These are phyloP conservation scores for Aspergillus puulaauensis DNA, from an alignment of 2,329 filamentous ascomycete genomes.

Conservation along the genomic window DNA sequence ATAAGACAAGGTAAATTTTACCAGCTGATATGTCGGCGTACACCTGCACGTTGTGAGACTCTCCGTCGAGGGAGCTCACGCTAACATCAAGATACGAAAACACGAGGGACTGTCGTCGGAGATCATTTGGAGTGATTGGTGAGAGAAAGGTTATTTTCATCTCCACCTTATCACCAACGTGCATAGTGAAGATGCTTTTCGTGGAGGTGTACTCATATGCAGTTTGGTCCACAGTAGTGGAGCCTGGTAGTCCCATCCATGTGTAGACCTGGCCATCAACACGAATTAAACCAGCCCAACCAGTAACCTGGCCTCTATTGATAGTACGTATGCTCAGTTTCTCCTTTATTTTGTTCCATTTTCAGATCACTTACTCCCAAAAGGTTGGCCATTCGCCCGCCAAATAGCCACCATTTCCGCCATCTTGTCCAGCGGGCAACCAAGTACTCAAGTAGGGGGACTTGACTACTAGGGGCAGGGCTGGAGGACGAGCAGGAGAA, in stretches of 20 bases:
- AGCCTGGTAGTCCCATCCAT: constrained; percentile 64
- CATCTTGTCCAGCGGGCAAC: constrained; percentile 62
- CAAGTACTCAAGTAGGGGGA: constrained; percentile 74
- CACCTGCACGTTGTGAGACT: constrained; percentile 63
- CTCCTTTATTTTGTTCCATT: neutral
- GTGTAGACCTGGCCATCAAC: constrained; percentile 65
- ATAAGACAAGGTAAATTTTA: constrained; percentile 35
- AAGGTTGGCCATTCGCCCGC: constrained; percentile 69
- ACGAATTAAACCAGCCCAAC: constrained; percentile 68
- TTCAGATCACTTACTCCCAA: constrained; percentile 58
- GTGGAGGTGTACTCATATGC: constrained; percentile 71
- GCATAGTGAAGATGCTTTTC: constrained; percentile 67
- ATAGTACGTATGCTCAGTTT: neutral
- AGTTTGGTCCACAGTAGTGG: constrained; percentile 55
- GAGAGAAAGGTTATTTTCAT: constrained; percentile 71
- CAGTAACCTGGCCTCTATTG: constrained; percentile 54
- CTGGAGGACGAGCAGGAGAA: constrained; percentile 63
- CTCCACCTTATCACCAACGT: constrained; percentile 59
- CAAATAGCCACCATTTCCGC: constrained; percentile 64
- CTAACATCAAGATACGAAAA: constrained; percentile 70
- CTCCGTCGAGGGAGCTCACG: constrained; percentile 62
- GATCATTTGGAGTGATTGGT: constrained; percentile 65
- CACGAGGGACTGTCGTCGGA: constrained; percentile 65
- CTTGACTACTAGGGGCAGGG: constrained; percentile 70
- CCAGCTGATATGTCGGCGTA: constrained; percentile 72